Percentiles rank a stretch among this genome's conserved stretches.
Conservation (phyloP, 345 rosid genomes). For the Cardiospermum halicacabum region DNA sequence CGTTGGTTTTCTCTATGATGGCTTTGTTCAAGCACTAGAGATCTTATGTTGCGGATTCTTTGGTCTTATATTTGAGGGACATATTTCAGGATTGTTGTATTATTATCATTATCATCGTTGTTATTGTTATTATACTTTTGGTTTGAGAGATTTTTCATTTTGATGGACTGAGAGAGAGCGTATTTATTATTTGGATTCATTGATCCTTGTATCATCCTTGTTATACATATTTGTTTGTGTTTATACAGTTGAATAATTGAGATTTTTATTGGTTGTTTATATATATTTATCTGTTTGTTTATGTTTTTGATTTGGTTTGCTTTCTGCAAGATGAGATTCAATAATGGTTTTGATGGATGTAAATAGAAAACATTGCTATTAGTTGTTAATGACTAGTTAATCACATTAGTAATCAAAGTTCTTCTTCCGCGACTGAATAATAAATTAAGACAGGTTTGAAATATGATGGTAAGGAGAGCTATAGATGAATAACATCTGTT, state of each 20-base stretch:
- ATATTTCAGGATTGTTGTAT: neutral
- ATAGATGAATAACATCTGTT: no score
- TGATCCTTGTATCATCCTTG: neutral
- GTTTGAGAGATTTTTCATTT: neutral
- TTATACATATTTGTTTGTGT: slow-evolving; percentile 2
- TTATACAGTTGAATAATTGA: slow-evolving; percentile 8
- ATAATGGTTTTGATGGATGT: no score
- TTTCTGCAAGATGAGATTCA: no score
- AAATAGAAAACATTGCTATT: no score
- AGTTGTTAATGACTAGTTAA: no score
- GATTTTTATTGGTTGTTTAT: neutral
- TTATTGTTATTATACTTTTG: neutral
- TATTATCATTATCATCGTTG: neutral
- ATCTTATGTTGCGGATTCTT: neutral
- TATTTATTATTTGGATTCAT: slow-evolving; percentile 2
- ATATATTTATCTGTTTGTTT: neutral
- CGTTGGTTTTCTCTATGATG: slow-evolving; percentile 27
- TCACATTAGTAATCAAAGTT: no score
- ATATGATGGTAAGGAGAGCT: no score
- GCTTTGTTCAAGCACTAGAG: slow-evolving; percentile 23
- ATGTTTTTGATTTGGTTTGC: neutral
- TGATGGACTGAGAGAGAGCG: neutral
- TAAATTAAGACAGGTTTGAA: no score
- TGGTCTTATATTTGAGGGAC: neutral
- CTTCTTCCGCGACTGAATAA: no score